Base-by-base conservation (phyloP, 495 filamentous ascomycete species). In the Aspergillus asperescens region DNA sequence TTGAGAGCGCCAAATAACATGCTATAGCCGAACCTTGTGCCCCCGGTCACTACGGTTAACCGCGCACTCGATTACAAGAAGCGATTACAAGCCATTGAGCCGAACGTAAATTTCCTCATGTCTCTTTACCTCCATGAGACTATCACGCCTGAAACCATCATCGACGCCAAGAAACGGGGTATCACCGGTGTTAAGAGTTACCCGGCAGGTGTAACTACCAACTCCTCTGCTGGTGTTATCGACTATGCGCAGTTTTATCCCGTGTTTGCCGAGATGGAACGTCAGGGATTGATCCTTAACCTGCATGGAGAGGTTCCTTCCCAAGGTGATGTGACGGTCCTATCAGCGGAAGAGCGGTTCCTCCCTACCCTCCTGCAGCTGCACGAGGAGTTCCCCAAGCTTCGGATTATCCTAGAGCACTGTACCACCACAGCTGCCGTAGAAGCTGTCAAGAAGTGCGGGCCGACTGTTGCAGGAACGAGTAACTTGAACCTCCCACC, bases 361-460 rank as follows among this genome's bases (percentile, higher is more conserved):
- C 77, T 96, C 3, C 92, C 89, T 7, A 88, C 79, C 2, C 75
- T 95, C 10, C 65, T 77, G 31, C 77, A 78, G 22, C 77, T 98
- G 3, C 86, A 93, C 54, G 62, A 74, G 20, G 72, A 75, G 22
- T 97, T 92, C 66, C 93, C 92, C 3, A 78, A 83, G 23, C 78
- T 95, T 42, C 80, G 86, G 15, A 93, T 94, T 54, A 83, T 95
- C 51, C 65, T 83, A 45, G 68, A 78, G 65, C 90, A 95, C 68
- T 90, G 87, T 73, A 93, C 87, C 23, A 90, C 88, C 1, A 84
- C 81, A 1, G 87, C 83, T n/a, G 92, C 88, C 0, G 71, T 95
- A 12, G 82, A 87, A 56, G 83, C 86, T 4, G 89, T 96, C 22
- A 77, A 77, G 58, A 73, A 79, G 29, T 89, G 85, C 60, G 89